These are phyloP conservation scores for Fomes fomentarius DNA, from an alignment of 1,284 basidiomycete species.

Conservation along the genomic window DNA sequence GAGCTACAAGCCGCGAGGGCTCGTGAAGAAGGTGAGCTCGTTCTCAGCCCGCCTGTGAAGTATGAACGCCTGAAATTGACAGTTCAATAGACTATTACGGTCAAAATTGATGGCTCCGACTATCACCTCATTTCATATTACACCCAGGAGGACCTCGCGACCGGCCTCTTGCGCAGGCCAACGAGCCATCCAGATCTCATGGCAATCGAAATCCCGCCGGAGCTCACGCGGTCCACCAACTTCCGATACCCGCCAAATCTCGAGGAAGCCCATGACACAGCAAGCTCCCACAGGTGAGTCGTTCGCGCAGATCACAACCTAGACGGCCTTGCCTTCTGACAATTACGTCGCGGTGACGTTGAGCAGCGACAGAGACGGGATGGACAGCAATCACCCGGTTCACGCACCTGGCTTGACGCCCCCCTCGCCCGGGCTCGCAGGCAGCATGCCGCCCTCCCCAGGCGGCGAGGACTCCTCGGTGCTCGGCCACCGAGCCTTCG, in stretches of 20 bases:
- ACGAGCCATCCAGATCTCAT: constrained; percentile 67
- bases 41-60: background rate
- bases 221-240: constrained; percentile 70
- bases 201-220: constrained; percentile 64
- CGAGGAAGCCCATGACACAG: constrained; percentile 60
- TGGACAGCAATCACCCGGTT: constrained; percentile 28
- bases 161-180: constrained; percentile 64
- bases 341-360: constrained; percentile 18
- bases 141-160: constrained; percentile 72
- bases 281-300: constrained; percentile 53
- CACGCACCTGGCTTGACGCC: constrained; percentile 22
- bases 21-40: constrained; percentile 73
- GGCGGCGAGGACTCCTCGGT: constrained; percentile 30
- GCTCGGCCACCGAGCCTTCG: constrained; percentile 25
- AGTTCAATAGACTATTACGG: constrained; percentile 71
- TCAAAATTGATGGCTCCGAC: constrained; percentile 74
- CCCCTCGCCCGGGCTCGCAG: constrained; percentile 15
- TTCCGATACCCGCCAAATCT: constrained; percentile 75
- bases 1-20: constrained; percentile 70
- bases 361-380: constrained; percentile 31
- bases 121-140: constrained; percentile 84
- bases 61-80: constrained; percentile 15
- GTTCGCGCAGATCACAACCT: constrained; percentile 14
- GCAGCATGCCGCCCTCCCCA: constrained; percentile 21
- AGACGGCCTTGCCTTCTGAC: constrained; percentile 24